Evolutionary conservation across 2,329 filamentous ascomycete species (phyloP).

Genomic region (Scedosporium dehoogii): DNA sequence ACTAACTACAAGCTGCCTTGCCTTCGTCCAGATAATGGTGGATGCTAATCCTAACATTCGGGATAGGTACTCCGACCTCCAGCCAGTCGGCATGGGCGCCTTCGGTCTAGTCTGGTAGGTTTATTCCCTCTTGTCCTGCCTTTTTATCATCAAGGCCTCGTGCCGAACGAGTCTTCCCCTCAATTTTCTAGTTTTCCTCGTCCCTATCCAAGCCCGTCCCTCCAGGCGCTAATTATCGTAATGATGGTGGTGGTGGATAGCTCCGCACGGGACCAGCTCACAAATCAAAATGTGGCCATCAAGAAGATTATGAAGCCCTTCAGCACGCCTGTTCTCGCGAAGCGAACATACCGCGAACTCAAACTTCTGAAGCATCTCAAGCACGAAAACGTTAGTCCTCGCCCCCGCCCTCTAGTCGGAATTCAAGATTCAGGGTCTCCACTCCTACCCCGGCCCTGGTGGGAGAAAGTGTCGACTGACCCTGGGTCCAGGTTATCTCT

Average conservation of each 20-base stretch:
- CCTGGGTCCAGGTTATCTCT: conserved; percentile 68
- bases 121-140: conserved; percentile 7
- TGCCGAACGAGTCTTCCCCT: not conserved
- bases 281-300: conserved; percentile 89
- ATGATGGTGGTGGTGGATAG: conserved; percentile 31
- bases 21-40: not conserved
- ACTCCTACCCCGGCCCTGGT: not conserved
- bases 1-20: conserved; percentile 8
- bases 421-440: not conserved
- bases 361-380: conserved; percentile 94
- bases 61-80: conserved; percentile 85
- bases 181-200: not conserved
- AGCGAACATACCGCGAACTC: conserved; percentile 93
- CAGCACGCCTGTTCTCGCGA: conserved; percentile 95
- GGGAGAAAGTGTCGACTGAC: not conserved
- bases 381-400: conserved; percentile 74
- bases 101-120: conserved; percentile 94
- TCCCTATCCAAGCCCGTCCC: not conserved
- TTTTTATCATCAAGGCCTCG: not conserved
- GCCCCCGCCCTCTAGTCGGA: conserved; percentile 1
- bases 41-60: not conserved
- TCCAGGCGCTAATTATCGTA: not conserved
- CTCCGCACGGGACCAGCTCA: conserved; percentile 96
- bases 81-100: conserved; percentile 97
- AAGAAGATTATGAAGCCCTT: conserved; percentile 99